phyloP scores from a whole-genome alignment of 2,329 filamentous ascomycete genomes.

The Fusarium tuaranense region DNA sequence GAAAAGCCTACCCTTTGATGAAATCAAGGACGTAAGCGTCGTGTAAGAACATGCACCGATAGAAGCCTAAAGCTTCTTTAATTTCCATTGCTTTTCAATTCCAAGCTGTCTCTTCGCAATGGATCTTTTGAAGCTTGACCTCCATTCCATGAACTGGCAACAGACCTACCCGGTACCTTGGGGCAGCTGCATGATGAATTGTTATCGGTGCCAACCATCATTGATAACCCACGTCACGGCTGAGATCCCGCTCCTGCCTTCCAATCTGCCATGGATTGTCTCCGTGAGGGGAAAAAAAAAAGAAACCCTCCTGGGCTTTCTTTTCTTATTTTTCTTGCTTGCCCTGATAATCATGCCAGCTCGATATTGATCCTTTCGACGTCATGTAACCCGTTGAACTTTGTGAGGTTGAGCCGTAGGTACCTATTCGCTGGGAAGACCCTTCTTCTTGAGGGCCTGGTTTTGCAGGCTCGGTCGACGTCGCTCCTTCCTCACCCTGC shows the following conservation, averaged over 20 bases:
- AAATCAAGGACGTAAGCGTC: neutral
- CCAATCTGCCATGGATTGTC: neutral
- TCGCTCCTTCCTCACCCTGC: neutral
- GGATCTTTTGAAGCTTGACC: neutral
- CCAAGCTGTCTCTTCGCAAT: neutral
- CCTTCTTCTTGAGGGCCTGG: neutral
- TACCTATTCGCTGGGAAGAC: neutral
- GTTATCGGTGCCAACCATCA: neutral
- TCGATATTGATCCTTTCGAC: neutral
- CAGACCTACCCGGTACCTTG: neutral
- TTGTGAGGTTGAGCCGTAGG: neutral
- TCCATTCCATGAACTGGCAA: neutral
- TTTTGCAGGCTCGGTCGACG: neutral
- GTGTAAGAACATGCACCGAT: neutral
- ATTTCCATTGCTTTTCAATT: neutral
- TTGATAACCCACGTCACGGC: neutral
- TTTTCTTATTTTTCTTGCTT: neutral
- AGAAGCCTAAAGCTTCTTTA: neutral
- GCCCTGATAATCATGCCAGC: neutral
- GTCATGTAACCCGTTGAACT: neutral
- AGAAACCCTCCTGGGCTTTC: neutral
- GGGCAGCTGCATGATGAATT: neutral
- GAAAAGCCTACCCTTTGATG: neutral
- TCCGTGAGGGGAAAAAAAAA: too few relatives aligned
- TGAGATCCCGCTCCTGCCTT: neutral